Base-by-base conservation (phyloP, 768 basidiomycete genomes). In the Suillus hirtellus region DNA sequence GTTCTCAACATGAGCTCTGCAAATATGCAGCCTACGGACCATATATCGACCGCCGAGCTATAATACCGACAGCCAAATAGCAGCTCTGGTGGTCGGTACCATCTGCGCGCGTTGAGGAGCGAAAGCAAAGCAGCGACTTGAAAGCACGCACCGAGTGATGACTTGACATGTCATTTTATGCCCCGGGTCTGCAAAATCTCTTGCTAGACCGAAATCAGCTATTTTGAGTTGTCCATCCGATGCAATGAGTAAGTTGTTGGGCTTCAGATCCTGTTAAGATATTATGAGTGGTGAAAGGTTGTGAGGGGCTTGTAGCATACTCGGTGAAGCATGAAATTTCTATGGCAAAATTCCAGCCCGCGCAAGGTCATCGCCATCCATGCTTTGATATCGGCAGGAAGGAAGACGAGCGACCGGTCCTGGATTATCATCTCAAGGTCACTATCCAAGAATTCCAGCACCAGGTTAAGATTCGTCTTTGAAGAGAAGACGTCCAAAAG, bases 331-430 rank as follows among this genome's bases (percentile, higher is more conserved):
- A 99, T 85, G 70, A 89, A 96, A 74, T 95, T 96, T 59, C 96
- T 80, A 72, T 99, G 97, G 69, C 97, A 98, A 74, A 97, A 99
- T 76, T 99, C 97, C n/a, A 99, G 82, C 2, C 97, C 97, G 46
- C 95, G 88, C 71, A 99, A 88, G 0, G 92, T 95, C 97, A 99
- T 99, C 12, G 93, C 92, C 86, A 97, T 93, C 96, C 97, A 99
- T 66, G 91, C 90, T 76, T 99, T 99, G 79, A 98, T 95, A 75
- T 99, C 97, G 1, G 93, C 93, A 4, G 93, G 92, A 38, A 95
- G 81, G 74, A 99, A 98, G 27, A 98, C 92, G 62, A 97, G 87
- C 1, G 89, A 83, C 49, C 93, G 85, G 76, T 99, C 96, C 71
- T 94, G 95, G 75, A 99, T 98, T 69, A 99, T 89, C 75, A 93